Percentiles rank a stretch among this genome's conserved stretches.
phyloP scores from a whole-genome alignment of 345 rosid genomes.

The Firmiana major region DNA sequence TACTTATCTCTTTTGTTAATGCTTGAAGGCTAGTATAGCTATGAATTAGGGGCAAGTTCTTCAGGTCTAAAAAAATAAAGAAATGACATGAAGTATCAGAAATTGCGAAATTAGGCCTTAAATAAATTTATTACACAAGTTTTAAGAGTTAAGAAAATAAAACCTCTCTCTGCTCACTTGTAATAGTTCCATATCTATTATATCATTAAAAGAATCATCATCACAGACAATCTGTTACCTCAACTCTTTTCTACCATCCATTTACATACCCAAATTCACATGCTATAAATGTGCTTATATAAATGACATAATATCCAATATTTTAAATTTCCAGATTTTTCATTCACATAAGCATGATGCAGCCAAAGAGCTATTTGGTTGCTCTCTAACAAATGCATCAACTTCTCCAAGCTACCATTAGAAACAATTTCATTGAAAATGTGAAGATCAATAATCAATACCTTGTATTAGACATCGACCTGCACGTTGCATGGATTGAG shows the following conservation, averaged over 20 bases:
- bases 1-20: constrained; percentile 48
- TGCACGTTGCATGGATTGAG: constrained; percentile 95
- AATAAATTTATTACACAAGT: background rate
- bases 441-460: constrained; percentile 17
- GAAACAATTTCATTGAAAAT: background rate
- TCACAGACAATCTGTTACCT: background rate
- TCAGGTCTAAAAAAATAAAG: constrained; percentile 42
- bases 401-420: no score
- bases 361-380: background rate
- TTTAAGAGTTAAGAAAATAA: background rate
- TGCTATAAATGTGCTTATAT: background rate
- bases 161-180: background rate
- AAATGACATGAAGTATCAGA: constrained; percentile 11
- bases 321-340: background rate
- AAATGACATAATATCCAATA: background rate
- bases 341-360: background rate
- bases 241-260: background rate
- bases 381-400: background rate
- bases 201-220: background rate
- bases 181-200: background rate
- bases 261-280: background rate
- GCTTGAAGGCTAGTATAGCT: constrained; percentile 73
- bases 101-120: background rate
- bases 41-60: constrained; percentile 78
- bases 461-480: constrained; percentile 79